A percentile compares a stretch with the other conserved stretches of the same genome.
Evolutionary conservation across 345 rosid species (phyloP).

Genomic region (Gynandropsis gynandra): DNA sequence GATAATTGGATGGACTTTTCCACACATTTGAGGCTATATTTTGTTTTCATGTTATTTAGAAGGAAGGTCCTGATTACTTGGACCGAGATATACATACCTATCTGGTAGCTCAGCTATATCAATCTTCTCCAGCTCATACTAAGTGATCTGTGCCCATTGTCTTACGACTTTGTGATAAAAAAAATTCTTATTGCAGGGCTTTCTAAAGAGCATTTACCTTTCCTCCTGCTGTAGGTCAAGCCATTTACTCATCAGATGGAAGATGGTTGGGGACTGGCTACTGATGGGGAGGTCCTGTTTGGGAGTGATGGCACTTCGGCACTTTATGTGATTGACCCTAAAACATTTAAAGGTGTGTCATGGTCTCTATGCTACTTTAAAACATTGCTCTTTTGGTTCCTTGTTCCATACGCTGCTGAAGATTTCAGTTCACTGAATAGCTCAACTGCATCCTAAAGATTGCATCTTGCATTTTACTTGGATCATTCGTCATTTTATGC

Average conservation of each 20-base stretch:
- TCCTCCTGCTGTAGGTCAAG: constrained; percentile 43
- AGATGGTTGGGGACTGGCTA: constrained; percentile 98
- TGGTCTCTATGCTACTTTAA: constrained; percentile 6
- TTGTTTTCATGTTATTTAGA: too few species aligned
- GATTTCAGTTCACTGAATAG: background rate
- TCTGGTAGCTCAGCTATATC: constrained; percentile 12
- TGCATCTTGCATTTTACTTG: background rate
- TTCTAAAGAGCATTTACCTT: background rate
- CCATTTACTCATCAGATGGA: constrained; percentile 70
- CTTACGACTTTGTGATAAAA: constrained; percentile 3
- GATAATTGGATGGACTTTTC: too few species aligned
- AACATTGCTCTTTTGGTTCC: constrained; percentile 14
- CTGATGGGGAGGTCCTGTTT: constrained; percentile 72
- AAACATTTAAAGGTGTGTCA: constrained; percentile 54
- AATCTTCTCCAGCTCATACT: background rate
- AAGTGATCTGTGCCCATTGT: constrained; percentile 7
- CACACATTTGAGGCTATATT: too few species aligned
- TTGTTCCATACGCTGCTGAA: background rate
- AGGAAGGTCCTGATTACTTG: too few species aligned
- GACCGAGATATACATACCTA: background rate
- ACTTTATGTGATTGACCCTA: constrained; percentile 66
- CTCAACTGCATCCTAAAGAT: constrained; percentile 1
- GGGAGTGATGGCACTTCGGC: constrained; percentile 92
- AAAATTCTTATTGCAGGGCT: background rate
- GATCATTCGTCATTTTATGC: constrained; percentile 25